These are phyloP conservation scores for Rhytidhysteron rufulum DNA, from an alignment of 2,329 filamentous ascomycete species.

Conservation along the genomic window DNA sequence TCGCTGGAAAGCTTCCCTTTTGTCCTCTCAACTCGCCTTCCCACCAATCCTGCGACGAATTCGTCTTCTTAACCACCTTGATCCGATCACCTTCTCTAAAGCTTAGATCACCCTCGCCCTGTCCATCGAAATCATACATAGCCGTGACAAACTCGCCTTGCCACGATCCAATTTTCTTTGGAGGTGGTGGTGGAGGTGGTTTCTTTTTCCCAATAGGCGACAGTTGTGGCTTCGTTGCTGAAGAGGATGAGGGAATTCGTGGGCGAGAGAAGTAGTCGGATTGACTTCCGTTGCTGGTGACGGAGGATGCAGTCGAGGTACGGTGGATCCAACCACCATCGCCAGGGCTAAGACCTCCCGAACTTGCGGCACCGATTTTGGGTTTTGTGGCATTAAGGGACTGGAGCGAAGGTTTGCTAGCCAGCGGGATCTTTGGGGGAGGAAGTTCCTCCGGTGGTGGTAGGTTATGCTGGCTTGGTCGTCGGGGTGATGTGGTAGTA, in stretches of 20 bases:
- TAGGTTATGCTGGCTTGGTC: constrained; percentile 20
- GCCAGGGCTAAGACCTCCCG: constrained; percentile 28
- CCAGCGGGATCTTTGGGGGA: constrained; percentile 23
- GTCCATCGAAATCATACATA: constrained; percentile 69
- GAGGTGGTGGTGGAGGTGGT: constrained; percentile 68
- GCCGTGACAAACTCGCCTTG: constrained; percentile 63
- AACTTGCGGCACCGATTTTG: constrained; percentile 25
- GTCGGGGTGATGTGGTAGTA: constrained; percentile 21
- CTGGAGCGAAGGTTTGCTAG: constrained; percentile 31
- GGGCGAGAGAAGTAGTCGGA: constrained; percentile 38
- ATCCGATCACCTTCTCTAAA: constrained; percentile 78
- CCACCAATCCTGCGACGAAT: constrained; percentile 84
- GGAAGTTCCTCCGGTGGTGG: constrained; percentile 22
- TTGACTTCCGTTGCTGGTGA: constrained; percentile 24
- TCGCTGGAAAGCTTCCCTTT: constrained; percentile 74
- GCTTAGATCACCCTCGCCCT: constrained; percentile 65
- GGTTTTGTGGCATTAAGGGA: constrained; percentile 32
- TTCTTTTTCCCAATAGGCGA: constrained; percentile 58
- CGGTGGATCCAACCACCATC: constrained; percentile 25
- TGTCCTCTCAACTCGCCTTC: constrained; percentile 68
- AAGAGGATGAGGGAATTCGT: constrained; percentile 42
- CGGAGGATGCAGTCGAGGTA: constrained; percentile 27
- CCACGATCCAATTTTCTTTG: constrained; percentile 53
- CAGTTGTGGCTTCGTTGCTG: constrained; percentile 33
- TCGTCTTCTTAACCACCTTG: constrained; percentile 71